These are phyloP conservation scores for Psilocybe subaeruginosa DNA, from an alignment of 768 basidiomycete species.

Conservation along the genomic window DNA sequence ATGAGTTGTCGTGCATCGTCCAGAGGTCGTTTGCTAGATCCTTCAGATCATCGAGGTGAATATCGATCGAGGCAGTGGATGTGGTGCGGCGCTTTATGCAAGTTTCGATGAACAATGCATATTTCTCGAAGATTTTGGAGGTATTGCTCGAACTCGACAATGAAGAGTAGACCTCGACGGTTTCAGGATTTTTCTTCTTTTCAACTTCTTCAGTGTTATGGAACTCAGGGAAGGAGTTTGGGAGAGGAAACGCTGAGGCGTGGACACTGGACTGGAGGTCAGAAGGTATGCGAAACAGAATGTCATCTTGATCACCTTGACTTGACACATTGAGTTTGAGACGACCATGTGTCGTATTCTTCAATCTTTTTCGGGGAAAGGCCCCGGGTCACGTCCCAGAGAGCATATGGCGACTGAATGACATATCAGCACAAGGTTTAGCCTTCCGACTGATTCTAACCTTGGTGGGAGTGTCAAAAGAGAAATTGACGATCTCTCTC, in stretches of 20 bases:
- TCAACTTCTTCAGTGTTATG: neutral
- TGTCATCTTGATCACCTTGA: neutral
- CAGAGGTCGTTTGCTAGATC: slow-evolving; percentile 63
- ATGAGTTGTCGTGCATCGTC: slow-evolving; percentile 54
- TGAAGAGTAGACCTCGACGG: slow-evolving; percentile 41
- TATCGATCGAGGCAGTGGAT: slow-evolving; percentile 35
- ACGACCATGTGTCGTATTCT: slow-evolving; percentile 43
- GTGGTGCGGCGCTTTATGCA: slow-evolving; percentile 42
- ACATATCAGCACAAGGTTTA: neutral
- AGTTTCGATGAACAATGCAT: slow-evolving; percentile 54
- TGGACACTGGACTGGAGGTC: slow-evolving; percentile 40
- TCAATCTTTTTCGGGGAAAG: slow-evolving; percentile 41
- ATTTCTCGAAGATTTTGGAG: slow-evolving; percentile 46
- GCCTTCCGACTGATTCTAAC: slow-evolving; percentile 15
- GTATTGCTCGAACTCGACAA: slow-evolving; percentile 44
- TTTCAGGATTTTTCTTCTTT: neutral
- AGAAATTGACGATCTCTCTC: slow-evolving; percentile 41
- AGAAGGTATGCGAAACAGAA: neutral
- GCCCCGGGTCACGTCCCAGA: slow-evolving; percentile 63
- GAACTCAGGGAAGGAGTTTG: slow-evolving; percentile 59
- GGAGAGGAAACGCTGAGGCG: slow-evolving; percentile 57
- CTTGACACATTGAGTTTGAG: slow-evolving; percentile 27
- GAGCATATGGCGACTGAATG: slow-evolving; percentile 34
- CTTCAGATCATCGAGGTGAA: slow-evolving; percentile 58
- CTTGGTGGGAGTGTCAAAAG: slow-evolving; percentile 27